Percentiles rank a stretch among this genome's conserved stretches.
phyloP scores from a whole-genome alignment of 805 yeast species.

The Candida schatavii region DNA sequence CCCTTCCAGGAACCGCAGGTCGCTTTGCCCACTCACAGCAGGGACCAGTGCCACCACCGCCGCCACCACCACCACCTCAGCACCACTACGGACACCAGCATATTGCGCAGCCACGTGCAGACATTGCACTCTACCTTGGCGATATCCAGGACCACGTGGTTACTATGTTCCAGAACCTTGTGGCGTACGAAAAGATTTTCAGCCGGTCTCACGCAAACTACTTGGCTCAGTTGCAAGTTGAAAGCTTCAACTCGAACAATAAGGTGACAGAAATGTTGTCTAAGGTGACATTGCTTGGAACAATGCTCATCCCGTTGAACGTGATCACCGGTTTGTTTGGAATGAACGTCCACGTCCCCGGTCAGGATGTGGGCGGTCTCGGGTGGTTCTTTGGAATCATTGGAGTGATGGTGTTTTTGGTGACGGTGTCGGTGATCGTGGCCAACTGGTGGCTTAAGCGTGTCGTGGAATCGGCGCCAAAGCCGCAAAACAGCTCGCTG shows the following conservation, averaged over 20 bases:
- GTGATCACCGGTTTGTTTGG: conserved; percentile 90
- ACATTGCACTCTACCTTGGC: conserved; percentile 86
- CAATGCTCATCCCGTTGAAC: conserved; percentile 85
- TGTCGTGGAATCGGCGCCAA: conserved; percentile 9
- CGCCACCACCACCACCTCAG: conserved; percentile 7
- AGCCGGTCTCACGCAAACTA: conserved; percentile 90
- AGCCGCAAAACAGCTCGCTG: conserved; percentile 9
- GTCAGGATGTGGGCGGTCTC: conserved; percentile 40
- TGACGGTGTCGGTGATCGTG: conserved; percentile 12
- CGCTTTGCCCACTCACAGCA: conserved; percentile 37
- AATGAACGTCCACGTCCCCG: conserved; percentile 92
- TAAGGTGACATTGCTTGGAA: conserved; percentile 86
- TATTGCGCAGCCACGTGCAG: conserved; percentile 69
- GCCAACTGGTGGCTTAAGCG: conserved; percentile 21
- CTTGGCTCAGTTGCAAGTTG: conserved; percentile 91
- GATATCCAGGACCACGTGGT: conserved; percentile 97
- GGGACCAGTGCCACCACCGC: conserved; percentile 14
- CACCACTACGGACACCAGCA: conserved; percentile 8
- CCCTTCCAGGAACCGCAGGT: too few relatives aligned
- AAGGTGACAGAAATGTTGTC: conserved; percentile 84
- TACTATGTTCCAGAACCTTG: conserved; percentile 89
- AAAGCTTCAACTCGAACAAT: conserved; percentile 81
- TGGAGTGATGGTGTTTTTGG: conserved; percentile 24
- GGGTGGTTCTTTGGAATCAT: conserved; percentile 31
- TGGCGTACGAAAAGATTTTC: conserved; percentile 89